Evolutionary conservation across 2,329 filamentous ascomycete species (phyloP), one percentile per base, ranked within the genome.

Genomic region (Colletotrichum sp.): DNA sequence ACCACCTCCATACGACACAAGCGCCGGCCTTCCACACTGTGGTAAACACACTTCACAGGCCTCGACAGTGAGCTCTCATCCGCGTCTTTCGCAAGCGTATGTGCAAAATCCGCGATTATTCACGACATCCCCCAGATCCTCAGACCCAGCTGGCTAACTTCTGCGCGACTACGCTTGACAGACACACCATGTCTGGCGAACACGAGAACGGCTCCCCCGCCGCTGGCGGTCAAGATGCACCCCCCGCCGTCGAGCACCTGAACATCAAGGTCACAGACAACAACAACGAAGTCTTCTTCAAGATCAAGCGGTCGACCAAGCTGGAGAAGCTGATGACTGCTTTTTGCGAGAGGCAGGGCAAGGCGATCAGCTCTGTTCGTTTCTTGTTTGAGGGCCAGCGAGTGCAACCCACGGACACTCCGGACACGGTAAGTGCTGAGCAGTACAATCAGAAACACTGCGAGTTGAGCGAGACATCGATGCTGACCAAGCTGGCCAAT

Each of bases 201-300:
- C 86, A 89, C 79, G 87, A 91, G 76, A 88, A 88, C 78, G 88
- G 88, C 79, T 86, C 86, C 80, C 87, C 88, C 71, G 49, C 76
- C 16, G 76, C 76, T 21, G 71, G 72, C 69, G 85, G 84, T 57
- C 84, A 87, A 69, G 85, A 85, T 30, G 85, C 87, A 34, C 82
- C 86, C 69, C 87, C 88, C 28, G 87, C 88, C 72, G 88, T 88
- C 34, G 96, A 99, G 87, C 97, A 99, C 86, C 90, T 99, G 7
- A 99, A 99, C 88, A 99, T 99, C 88, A 99, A 99, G 86, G 97
- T 99, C 16, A 99, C 97, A 0, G 97, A 99, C 81, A 98, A 98
- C 88, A 98, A 98, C 89, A 99, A 99, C 85, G 97, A 99, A 85
- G 96, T 99, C 81, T 99, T 99, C 86, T 99, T 99, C 90, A 99